These are phyloP conservation scores for Inga laurina DNA, from an alignment of 306 rosid species.

Conservation along the genomic window DNA sequence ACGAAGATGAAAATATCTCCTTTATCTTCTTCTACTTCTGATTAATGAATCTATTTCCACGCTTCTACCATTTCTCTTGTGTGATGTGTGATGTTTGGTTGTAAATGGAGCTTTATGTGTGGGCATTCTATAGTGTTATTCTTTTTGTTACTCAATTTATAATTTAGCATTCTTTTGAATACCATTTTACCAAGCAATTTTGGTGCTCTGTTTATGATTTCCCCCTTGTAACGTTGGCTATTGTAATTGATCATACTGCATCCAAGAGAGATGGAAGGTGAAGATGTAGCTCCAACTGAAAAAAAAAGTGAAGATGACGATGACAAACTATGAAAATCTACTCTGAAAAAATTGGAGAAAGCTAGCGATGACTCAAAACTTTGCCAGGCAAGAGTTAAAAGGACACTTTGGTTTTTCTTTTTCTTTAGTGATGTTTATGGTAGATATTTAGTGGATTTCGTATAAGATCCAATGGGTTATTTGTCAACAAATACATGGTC, in stretches of 20 bases:
- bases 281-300: conserved; percentile 43
- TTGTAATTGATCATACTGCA: conserved; percentile 81
- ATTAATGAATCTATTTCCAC: too few species aligned
- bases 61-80: too few species aligned
- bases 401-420: not conserved
- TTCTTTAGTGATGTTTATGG: too few species aligned
- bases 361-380: conserved; percentile 84
- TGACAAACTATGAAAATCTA: conserved; percentile 56
- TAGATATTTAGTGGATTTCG: too few species aligned
- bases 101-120: too few species aligned
- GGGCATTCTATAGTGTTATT: not conserved
- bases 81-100: too few species aligned
- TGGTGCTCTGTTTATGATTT: not conserved
- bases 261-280: conserved; percentile 70
- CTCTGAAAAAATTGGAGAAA: conserved; percentile 85
- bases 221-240: conserved; percentile 61
- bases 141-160: not conserved
- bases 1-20: too few species aligned
- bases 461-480: too few species aligned
- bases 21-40: too few species aligned
- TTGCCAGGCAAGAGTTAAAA: conserved; percentile 74
- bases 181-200: not conserved
- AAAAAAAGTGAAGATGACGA: conserved; percentile 57
- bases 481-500: not conserved
- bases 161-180: not conserved